These are phyloP conservation scores for Toxoplasma gondii DNA, from an alignment of 169 alveolate species.

Conservation along the genomic window DNA sequence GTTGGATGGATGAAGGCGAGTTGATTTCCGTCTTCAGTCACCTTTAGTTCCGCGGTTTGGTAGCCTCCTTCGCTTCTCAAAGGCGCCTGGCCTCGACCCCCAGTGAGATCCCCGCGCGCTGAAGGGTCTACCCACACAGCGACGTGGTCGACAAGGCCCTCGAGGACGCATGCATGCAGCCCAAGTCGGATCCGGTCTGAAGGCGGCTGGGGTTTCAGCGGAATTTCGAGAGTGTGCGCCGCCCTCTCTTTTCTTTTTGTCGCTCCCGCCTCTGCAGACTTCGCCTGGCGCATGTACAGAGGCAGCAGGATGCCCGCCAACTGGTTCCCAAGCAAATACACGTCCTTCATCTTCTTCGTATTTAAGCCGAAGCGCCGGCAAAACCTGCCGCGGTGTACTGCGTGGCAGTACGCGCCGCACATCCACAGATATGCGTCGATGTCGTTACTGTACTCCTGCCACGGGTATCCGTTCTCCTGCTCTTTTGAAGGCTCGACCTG, in stretches of 20 bases:
- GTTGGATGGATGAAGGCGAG: conserved; percentile 49
- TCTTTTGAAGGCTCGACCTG: not conserved
- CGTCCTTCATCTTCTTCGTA: conserved; percentile 46
- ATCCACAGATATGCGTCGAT: conserved; percentile 69
- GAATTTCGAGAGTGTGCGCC: not conserved
- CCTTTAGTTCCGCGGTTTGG: conserved; percentile 58
- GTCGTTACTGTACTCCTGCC: conserved; percentile 63
- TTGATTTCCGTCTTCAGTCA: not conserved
- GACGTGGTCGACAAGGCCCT: conserved; percentile 63
- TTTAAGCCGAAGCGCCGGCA: conserved; percentile 46
- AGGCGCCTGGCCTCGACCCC: conserved; percentile 31
- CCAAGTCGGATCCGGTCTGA: not conserved
- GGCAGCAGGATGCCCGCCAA: conserved; percentile 50
- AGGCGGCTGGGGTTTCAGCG: conserved; percentile 40
- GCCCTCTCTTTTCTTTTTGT: not conserved
- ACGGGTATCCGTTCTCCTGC: conserved; percentile 6
- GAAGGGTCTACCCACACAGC: conserved; percentile 47
- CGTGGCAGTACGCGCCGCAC: conserved; percentile 66
- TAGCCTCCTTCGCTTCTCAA: conserved; percentile 35
- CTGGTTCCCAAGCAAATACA: conserved; percentile 56
- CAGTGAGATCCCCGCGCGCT: conserved; percentile 20
- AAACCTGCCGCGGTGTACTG: conserved; percentile 39
- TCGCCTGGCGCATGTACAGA: conserved; percentile 21
- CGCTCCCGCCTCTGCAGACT: not conserved
- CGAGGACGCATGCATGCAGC: conserved; percentile 48